phyloP scores from a whole-genome alignment of 2,329 filamentous ascomycete species.

The Fusarium sp. region DNA sequence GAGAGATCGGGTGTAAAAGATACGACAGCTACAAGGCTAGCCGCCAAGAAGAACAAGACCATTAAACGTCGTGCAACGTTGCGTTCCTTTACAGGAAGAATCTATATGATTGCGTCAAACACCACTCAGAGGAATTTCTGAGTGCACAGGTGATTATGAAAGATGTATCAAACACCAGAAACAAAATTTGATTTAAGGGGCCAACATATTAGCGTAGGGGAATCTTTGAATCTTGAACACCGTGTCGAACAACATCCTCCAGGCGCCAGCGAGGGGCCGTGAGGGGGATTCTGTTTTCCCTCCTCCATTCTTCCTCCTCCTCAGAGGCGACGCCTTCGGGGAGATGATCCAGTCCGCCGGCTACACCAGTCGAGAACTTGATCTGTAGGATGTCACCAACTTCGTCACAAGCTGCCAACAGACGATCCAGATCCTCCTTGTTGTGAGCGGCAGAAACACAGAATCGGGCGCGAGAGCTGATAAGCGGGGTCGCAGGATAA shows the following conservation, averaged over 20 bases:
- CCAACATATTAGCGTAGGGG: constrained; percentile 71
- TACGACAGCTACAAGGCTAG: constrained; percentile 23
- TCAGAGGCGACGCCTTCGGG: constrained; percentile 79
- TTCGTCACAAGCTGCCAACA: constrained; percentile 91
- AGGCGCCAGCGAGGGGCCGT: constrained; percentile 85
- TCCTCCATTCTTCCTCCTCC: constrained; percentile 78
- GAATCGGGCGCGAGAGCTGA: constrained; percentile 94
- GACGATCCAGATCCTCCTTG: constrained; percentile 95
- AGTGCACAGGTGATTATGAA: constrained; percentile 34
- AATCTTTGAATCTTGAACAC: constrained; percentile 82
- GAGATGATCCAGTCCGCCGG: constrained; percentile 85
- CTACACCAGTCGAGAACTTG: constrained; percentile 97
- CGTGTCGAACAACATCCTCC: constrained; percentile 83
- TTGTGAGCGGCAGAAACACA: constrained; percentile 97
- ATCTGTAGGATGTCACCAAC: constrained; percentile 92
- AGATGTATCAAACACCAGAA: constrained; percentile 47
- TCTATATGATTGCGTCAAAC: constrained; percentile 48
- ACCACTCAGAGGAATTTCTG: constrained; percentile 35
- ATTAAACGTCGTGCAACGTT: constrained; percentile 44
- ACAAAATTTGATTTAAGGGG: constrained; percentile 37
- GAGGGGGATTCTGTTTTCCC: constrained; percentile 76
- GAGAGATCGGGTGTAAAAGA: constrained; percentile 27
- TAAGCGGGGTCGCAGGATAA: constrained; percentile 95
- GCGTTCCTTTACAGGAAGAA: constrained; percentile 40
- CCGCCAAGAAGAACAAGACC: constrained; percentile 32